Evolutionary conservation across 371 early-diverging fungal genomes (phyloP).

Genomic region (Synchytrium microbalum): DNA sequence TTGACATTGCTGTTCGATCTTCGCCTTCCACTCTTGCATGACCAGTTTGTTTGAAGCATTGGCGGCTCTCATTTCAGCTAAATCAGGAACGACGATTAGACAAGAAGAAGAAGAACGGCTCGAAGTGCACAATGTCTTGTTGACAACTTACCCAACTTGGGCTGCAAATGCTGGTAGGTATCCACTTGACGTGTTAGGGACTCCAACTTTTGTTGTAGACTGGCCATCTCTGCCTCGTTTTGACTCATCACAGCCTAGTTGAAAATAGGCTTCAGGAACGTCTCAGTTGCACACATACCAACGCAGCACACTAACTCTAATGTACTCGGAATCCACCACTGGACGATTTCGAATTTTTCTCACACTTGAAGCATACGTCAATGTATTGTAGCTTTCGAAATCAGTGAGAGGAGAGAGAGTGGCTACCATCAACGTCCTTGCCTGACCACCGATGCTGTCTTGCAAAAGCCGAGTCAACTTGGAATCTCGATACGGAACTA

Average conservation of each 20-base stretch:
- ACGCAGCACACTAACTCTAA: neutral
- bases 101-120: neutral
- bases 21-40: neutral
- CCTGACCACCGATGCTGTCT: neutral
- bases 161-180: neutral
- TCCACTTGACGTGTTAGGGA: neutral
- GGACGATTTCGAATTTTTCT: neutral
- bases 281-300: neutral
- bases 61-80: neutral
- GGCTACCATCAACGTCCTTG: constrained; percentile 1
- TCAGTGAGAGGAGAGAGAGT: neutral
- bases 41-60: neutral
- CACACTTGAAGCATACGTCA: neutral
- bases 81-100: neutral
- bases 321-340: neutral
- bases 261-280: neutral
- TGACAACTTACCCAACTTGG: neutral
- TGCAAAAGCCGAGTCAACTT: neutral
- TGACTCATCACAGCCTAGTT: neutral
- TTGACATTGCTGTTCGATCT: neutral
- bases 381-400: neutral
- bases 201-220: neutral
- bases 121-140: no score
- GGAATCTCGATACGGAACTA: constrained; percentile 5
- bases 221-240: neutral